phyloP scores from a whole-genome alignment of 2,329 filamentous ascomycete species.

The Davidsoniella neocaledoniae region DNA sequence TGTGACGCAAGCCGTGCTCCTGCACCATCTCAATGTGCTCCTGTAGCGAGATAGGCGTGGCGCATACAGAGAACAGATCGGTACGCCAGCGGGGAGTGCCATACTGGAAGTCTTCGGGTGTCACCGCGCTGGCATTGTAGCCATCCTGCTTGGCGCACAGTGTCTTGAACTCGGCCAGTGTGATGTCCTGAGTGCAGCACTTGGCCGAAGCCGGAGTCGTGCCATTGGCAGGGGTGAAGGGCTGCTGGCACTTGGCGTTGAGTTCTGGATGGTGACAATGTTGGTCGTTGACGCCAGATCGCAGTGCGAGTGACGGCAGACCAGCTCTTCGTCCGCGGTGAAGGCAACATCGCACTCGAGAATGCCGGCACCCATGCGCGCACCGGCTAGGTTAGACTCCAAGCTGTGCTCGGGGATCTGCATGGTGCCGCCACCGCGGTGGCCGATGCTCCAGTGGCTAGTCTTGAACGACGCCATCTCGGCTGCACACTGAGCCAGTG shows the following conservation, averaged over 20 bases:
- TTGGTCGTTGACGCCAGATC: slow-evolving; percentile 54
- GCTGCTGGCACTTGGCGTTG: slow-evolving; percentile 44
- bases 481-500: slow-evolving; percentile 38
- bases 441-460: slow-evolving; percentile 41
- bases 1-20: slow-evolving; percentile 42
- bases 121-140: slow-evolving; percentile 40
- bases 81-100: slow-evolving; percentile 46
- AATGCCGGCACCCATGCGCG: slow-evolving; percentile 50
- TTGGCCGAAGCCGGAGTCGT: slow-evolving; percentile 39
- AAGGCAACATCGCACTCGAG: slow-evolving; percentile 54
- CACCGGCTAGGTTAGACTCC: slow-evolving; percentile 42
- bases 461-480: slow-evolving; percentile 32
- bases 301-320: slow-evolving; percentile 51
- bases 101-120: slow-evolving; percentile 36
- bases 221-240: slow-evolving; percentile 39
- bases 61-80: slow-evolving; percentile 48
- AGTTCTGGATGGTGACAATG: slow-evolving; percentile 44
- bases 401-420: slow-evolving; percentile 48
- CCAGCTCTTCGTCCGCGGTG: slow-evolving; percentile 46
- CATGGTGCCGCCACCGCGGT: slow-evolving; percentile 44
- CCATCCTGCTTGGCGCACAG: slow-evolving; percentile 59
- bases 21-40: slow-evolving; percentile 46
- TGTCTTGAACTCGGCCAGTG: slow-evolving; percentile 46
- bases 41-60: slow-evolving; percentile 41
- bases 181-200: slow-evolving; percentile 59